Conservation (phyloP, 2,329 filamentous ascomycete genomes). For the Biscogniauxia marginata region DNA sequence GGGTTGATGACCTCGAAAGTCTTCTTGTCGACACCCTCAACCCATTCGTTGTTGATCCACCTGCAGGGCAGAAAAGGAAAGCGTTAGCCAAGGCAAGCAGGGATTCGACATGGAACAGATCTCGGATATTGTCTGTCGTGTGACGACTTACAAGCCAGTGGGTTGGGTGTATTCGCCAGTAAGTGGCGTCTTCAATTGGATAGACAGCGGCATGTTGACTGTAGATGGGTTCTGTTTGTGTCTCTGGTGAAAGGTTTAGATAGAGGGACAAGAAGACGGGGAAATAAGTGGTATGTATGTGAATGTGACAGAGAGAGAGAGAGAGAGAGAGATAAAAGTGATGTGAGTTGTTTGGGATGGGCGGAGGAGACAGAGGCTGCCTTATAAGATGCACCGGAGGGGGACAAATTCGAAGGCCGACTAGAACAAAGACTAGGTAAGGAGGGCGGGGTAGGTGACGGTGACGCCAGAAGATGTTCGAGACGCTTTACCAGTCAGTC, state of each 20-base stretch:
- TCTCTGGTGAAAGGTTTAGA: neutral
- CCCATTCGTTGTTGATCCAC: constrained; percentile 93
- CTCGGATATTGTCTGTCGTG: neutral
- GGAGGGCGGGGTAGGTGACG: constrained; percentile 8
- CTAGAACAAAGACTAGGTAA: neutral
- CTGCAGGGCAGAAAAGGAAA: constrained; percentile 40
- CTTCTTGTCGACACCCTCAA: constrained; percentile 80
- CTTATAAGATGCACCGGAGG: constrained; percentile 14
- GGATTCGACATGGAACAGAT: too few species aligned
- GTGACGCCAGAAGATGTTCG: constrained; percentile 1
- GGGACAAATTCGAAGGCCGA: neutral
- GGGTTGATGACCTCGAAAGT: constrained; percentile 94
- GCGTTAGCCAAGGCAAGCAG: constrained; percentile 17
- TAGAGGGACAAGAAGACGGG: too few species aligned
- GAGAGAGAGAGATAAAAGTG: neutral
- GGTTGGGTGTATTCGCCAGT: constrained; percentile 60
- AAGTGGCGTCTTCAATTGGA: constrained; percentile 66
- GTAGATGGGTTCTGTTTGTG: neutral
- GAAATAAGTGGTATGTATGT: too few species aligned
- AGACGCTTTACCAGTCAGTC: neutral
- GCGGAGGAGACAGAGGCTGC: constrained; percentile 6
- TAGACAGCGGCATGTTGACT: constrained; percentile 46
- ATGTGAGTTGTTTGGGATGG: neutral
- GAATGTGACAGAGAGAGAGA: too few species aligned
- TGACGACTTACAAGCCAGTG: constrained; percentile 55